Evolutionary conservation across 2,329 filamentous ascomycete species (phyloP).

Genomic region (Claviceps pusilla): DNA sequence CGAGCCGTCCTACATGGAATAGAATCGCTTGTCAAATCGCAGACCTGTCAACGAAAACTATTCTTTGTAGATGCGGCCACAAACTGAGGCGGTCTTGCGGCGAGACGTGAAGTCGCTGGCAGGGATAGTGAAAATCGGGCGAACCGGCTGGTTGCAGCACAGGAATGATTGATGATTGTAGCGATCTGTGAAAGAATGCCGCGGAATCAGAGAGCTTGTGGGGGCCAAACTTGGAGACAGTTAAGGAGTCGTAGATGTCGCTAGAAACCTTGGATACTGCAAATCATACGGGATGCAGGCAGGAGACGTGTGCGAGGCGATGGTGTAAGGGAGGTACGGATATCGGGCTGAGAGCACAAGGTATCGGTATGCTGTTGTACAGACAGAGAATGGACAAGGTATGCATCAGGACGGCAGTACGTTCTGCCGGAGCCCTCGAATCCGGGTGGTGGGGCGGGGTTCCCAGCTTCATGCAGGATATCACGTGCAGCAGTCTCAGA

Average conservation of each 20-base stretch:
- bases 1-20: slow-evolving; percentile 22
- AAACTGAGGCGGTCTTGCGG: neutral
- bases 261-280: neutral
- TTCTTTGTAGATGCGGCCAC: neutral
- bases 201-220: slow-evolving; percentile 12
- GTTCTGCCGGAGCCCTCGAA: slow-evolving; percentile 14
- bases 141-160: neutral
- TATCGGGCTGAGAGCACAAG: slow-evolving; percentile 18
- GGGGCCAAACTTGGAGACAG: slow-evolving; percentile 9
- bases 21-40: slow-evolving; percentile 5
- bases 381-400: slow-evolving; percentile 12
- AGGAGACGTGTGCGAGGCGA: slow-evolving; percentile 1
- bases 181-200: slow-evolving; percentile 9
- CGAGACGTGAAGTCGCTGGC: neutral
- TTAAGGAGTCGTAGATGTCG: slow-evolving; percentile 9
- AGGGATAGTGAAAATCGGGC: neutral
- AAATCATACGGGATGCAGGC: slow-evolving; percentile 2
- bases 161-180: neutral
- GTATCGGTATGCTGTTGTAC: slow-evolving; percentile 10
- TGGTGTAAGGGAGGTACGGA: slow-evolving; percentile 10
- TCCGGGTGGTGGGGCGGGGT: neutral
- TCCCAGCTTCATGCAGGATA: neutral
- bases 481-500: slow-evolving; percentile 12
- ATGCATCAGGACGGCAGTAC: slow-evolving; percentile 14
- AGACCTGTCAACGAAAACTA: neutral